These are phyloP conservation scores for Populus simonii DNA, from an alignment of 345 rosid species.

Conservation along the genomic window DNA sequence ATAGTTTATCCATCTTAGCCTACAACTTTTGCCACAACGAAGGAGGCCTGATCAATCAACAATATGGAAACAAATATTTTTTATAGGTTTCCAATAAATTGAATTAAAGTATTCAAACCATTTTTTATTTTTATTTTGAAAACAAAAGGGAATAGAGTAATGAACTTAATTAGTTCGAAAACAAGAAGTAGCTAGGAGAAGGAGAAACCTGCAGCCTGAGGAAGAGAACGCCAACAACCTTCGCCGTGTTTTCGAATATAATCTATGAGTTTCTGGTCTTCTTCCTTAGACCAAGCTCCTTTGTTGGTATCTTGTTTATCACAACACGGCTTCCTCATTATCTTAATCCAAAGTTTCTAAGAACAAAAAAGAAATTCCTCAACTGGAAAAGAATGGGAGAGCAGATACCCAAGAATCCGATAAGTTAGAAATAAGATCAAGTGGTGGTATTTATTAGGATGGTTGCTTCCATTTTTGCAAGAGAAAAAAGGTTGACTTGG, in stretches of 20 bases:
- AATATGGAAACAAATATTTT: background rate
- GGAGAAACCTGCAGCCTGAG: slow-evolving; percentile 53
- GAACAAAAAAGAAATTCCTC: background rate
- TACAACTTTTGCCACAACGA: slow-evolving; percentile 60
- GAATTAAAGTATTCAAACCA: background rate
- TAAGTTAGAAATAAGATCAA: background rate
- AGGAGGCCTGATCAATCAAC: slow-evolving; percentile 37
- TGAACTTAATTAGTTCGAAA: no score
- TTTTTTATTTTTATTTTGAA: background rate
- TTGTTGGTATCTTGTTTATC: slow-evolving; percentile 53
- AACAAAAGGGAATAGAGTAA: no score
- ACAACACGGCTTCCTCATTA: slow-evolving; percentile 62
- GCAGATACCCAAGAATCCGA: background rate
- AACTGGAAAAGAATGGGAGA: background rate
- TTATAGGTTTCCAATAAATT: background rate
- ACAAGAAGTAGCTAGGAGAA: background rate
- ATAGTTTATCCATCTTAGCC: slow-evolving; percentile 57
- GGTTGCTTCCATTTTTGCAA: background rate
- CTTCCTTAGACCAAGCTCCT: slow-evolving; percentile 66
- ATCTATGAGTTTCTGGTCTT: slow-evolving; percentile 58
- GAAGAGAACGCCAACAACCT: slow-evolving; percentile 64
- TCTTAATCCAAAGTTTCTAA: background rate
- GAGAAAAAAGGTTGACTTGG: slow-evolving; percentile 38
- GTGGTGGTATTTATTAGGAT: slow-evolving; percentile 8
- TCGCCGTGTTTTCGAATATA: slow-evolving; percentile 56